Conservation (phyloP, 2,329 filamentous ascomycete species). For the Ascochyta fabae region DNA sequence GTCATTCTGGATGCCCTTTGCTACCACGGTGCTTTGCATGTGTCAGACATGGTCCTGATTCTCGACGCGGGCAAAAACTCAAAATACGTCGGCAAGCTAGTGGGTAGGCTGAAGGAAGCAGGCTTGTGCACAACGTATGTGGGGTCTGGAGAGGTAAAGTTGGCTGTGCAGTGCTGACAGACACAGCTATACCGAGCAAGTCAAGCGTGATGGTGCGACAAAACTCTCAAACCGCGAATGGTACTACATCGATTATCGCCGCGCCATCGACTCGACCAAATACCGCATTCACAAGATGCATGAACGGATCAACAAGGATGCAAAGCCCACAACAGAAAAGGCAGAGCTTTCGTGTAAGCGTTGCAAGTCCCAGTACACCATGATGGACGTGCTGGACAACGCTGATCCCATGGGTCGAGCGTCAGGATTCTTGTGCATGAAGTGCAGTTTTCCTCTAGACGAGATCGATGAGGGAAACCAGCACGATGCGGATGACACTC, state of each 20-base stretch:
- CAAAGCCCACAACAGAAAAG: slow-evolving; percentile 77
- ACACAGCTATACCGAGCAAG: slow-evolving; percentile 71
- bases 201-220: slow-evolving; percentile 80
- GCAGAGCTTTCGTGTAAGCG: slow-evolving; percentile 88
- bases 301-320: slow-evolving; percentile 84
- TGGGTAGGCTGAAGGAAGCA: slow-evolving; percentile 83
- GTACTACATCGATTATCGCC: slow-evolving; percentile 96
- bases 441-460: slow-evolving; percentile 69
- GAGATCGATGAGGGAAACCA: slow-evolving; percentile 37
- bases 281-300: slow-evolving; percentile 89
- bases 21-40: slow-evolving; percentile 78
- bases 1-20: slow-evolving; percentile 81
- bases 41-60: slow-evolving; percentile 85
- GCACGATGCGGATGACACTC: slow-evolving; percentile 49
- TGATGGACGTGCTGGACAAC: slow-evolving; percentile 85
- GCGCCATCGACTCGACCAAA: slow-evolving; percentile 94
- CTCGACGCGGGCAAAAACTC: slow-evolving; percentile 78
- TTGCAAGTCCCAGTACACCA: slow-evolving; percentile 86
- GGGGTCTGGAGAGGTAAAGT: slow-evolving; percentile 11
- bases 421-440: slow-evolving; percentile 78
- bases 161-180: slow-evolving; percentile 21
- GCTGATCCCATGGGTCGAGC: slow-evolving; percentile 63
- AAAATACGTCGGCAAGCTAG: slow-evolving; percentile 90
- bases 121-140: slow-evolving; percentile 81
- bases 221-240: slow-evolving; percentile 87